Percentiles rank a stretch among this genome's conserved stretches.
Conservation (phyloP, 2,329 filamentous ascomycete genomes). For the Verruconis gallopava region DNA sequence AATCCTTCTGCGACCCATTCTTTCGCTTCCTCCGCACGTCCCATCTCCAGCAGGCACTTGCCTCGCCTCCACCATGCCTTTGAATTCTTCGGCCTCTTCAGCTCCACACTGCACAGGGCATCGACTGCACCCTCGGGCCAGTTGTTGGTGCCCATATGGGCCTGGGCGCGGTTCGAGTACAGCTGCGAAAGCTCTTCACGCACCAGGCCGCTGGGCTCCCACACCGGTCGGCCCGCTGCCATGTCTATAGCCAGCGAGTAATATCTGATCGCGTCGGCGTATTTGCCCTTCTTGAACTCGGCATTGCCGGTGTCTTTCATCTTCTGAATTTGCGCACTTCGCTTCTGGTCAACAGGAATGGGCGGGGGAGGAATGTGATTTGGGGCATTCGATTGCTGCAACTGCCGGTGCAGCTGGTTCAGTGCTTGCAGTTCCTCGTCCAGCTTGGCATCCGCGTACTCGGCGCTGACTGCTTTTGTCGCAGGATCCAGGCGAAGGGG, state of each 20-base stretch:
- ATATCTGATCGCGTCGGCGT: conserved; percentile 62
- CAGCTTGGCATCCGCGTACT: conserved; percentile 25
- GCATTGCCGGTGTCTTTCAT: conserved; percentile 78
- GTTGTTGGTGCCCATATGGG: conserved; percentile 65
- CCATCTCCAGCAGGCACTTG: conserved; percentile 83
- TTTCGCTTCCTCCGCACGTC: conserved; percentile 65
- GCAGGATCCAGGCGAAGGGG: conserved; percentile 70
- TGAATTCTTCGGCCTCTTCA: conserved; percentile 72
- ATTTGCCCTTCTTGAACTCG: conserved; percentile 65
- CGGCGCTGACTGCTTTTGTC: conserved; percentile 56
- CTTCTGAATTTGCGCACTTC: conserved; percentile 75
- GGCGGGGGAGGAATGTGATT: conserved; percentile 67
- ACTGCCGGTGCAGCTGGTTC: conserved; percentile 63
- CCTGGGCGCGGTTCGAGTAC: conserved; percentile 80
- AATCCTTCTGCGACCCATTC: conserved; percentile 65
- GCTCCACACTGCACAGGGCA: conserved; percentile 77
- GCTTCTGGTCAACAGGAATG: conserved; percentile 84
- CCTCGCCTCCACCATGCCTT: conserved; percentile 93
- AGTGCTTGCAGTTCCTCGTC: conserved; percentile 48
- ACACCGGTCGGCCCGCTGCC: conserved; percentile 67
- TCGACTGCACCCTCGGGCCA: conserved; percentile 85
- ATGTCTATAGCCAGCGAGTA: conserved; percentile 85
- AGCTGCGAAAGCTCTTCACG: conserved; percentile 71
- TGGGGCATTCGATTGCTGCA: conserved; percentile 51
- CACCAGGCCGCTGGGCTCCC: conserved; percentile 77